A percentile compares a stretch with the other conserved stretches of the same genome.
Evolutionary conservation across 441 rosid species (phyloP).

Genomic region (Rhodomyrtus psidioides): DNA sequence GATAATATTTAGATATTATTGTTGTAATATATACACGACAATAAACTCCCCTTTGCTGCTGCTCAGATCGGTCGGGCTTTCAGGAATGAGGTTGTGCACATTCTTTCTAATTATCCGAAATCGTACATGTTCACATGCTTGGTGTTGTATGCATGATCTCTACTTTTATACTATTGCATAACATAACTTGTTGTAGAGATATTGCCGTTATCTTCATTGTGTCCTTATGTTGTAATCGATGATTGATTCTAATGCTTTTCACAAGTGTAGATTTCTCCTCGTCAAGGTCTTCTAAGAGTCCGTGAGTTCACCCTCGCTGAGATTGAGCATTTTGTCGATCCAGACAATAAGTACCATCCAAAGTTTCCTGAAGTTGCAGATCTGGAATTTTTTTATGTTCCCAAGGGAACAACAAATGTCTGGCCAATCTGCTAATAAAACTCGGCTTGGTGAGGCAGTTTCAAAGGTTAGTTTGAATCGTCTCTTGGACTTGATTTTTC

Average conservation of each 20-base stretch:
- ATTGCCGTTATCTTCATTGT: background rate
- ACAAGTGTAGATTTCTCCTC: constrained; percentile 56
- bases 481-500: background rate
- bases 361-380: constrained; percentile 45
- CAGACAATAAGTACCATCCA: constrained; percentile 60
- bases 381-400: constrained; percentile 62
- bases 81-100: constrained; percentile 44
- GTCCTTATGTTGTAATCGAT: background rate
- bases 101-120: background rate
- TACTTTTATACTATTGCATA: too few relatives aligned
- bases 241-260: background rate
- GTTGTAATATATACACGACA: constrained; percentile 10
- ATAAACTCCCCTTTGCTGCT: constrained; percentile 65
- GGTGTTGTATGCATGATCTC: too few relatives aligned
- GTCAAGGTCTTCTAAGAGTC: constrained; percentile 68
- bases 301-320: constrained; percentile 79
- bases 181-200: too few relatives aligned
- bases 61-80: constrained; percentile 74
- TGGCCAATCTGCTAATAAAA: constrained; percentile 49
- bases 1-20: too few relatives aligned
- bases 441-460: constrained; percentile 50
- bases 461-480: constrained; percentile 29
- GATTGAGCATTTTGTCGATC: constrained; percentile 76
- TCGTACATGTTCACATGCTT: background rate
- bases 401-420: constrained; percentile 68